Evolutionary conservation across 805 yeast species (phyloP).

Genomic region (Scheffersomyces lignosus): DNA sequence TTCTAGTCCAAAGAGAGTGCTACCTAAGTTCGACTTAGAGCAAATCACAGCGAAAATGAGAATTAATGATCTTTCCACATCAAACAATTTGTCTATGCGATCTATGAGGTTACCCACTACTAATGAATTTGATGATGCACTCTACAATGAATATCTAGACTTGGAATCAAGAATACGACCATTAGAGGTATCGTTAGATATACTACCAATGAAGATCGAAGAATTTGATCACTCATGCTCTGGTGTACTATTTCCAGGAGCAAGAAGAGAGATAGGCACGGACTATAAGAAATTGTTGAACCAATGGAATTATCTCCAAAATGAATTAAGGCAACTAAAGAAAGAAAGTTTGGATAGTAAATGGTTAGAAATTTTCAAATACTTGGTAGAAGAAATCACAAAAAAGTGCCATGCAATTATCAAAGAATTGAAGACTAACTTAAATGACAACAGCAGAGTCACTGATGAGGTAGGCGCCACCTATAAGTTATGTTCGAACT

Average conservation of each 20-base stretch:
- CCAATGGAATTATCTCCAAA: constrained; percentile 42
- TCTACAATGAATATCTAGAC: constrained; percentile 42
- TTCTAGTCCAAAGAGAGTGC: constrained; percentile 15
- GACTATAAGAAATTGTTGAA: constrained; percentile 12
- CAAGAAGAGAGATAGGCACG: constrained; percentile 3
- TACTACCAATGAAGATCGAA: constrained; percentile 51
- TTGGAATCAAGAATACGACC: constrained; percentile 49
- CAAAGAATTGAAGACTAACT: background rate
- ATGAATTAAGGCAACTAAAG: constrained; percentile 43
- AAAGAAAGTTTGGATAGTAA: constrained; percentile 49
- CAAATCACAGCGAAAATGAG: constrained; percentile 23
- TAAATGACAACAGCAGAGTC: constrained; percentile 16
- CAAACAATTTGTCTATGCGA: constrained; percentile 13
- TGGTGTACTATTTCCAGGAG: constrained; percentile 11
- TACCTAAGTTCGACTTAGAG: constrained; percentile 18
- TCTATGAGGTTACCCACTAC: constrained; percentile 31
- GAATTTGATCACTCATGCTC: constrained; percentile 33
- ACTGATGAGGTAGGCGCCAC: constrained; percentile 28
- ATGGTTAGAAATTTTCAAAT: constrained; percentile 56
- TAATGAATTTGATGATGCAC: constrained; percentile 24
- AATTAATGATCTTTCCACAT: constrained; percentile 15
- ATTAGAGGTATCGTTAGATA: constrained; percentile 49
- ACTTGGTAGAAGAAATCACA: constrained; percentile 42
- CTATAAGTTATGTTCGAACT: constrained; percentile 41
- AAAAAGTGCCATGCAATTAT: constrained; percentile 15